A percentile compares a stretch with the other conserved stretches of the same genome.
Evolutionary conservation across 2,329 filamentous ascomycete genomes (phyloP).

Genomic region (Cladophialophora immunda): DNA sequence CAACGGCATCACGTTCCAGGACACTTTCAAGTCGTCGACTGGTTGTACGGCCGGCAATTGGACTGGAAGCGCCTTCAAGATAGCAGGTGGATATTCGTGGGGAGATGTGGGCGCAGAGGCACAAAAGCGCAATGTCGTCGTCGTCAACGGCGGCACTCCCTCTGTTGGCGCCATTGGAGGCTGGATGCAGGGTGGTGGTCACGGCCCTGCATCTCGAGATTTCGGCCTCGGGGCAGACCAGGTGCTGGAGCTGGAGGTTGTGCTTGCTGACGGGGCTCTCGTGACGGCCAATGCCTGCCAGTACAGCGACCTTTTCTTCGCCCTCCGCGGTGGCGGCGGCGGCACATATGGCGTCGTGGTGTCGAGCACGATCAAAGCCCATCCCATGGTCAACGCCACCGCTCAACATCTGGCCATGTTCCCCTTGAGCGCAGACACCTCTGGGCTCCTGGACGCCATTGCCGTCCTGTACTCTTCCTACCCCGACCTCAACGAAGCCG

Average conservation of each 20-base stretch:
- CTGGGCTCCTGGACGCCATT: constrained; percentile 41
- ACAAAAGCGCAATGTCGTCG: constrained; percentile 41
- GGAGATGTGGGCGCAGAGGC: constrained; percentile 46
- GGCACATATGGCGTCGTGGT: constrained; percentile 57
- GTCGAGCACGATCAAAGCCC: constrained; percentile 54
- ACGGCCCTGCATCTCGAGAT: constrained; percentile 40
- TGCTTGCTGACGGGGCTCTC: constrained; percentile 40
- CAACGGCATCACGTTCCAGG: constrained; percentile 44
- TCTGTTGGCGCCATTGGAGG: constrained; percentile 41
- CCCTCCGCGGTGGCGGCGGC: constrained; percentile 63
- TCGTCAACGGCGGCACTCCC: constrained; percentile 45
- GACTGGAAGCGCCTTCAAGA: constrained; percentile 45
- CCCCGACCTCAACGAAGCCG: constrained; percentile 42
- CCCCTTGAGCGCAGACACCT: constrained; percentile 35
- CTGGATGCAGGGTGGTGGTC: constrained; percentile 45
- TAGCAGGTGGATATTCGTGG: constrained; percentile 46
- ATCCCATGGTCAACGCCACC: constrained; percentile 49
- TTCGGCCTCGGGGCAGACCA: constrained; percentile 44
- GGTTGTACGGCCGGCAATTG: constrained; percentile 43
- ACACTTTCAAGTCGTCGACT: constrained; percentile 39
- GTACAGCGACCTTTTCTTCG: constrained; percentile 57
- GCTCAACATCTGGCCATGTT: constrained; percentile 42
- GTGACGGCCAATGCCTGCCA: constrained; percentile 31
- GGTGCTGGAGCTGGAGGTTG: constrained; percentile 42
- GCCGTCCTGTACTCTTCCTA: constrained; percentile 41